A percentile compares a stretch with the other conserved stretches of the same genome.
Evolutionary conservation across 176 grass and related monocot species (phyloP).

Genomic region (Miscanthus lutarioriparius): DNA sequence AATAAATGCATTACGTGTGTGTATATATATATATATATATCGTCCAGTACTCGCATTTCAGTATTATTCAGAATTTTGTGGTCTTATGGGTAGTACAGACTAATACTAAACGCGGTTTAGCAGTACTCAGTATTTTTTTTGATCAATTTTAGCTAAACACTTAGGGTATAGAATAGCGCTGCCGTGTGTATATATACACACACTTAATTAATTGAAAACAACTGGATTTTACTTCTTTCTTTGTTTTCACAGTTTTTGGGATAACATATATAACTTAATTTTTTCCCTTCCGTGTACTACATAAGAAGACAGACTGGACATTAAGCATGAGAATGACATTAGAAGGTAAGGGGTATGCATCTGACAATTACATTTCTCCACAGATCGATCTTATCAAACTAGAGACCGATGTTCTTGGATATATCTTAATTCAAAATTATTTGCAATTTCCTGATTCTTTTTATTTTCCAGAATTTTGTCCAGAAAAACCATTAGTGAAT

Average conservation of each 20-base stretch:
- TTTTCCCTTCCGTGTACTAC: background rate
- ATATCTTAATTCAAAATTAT: background rate
- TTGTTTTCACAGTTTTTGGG: background rate
- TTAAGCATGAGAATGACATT: conserved; percentile 26
- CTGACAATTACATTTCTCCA: conserved; percentile 6
- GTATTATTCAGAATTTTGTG: too few relatives aligned
- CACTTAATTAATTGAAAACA: background rate
- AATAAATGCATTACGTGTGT: too few relatives aligned
- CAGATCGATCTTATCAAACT: conserved; percentile 25
- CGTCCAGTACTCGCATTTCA: too few relatives aligned
- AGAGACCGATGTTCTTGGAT: conserved; percentile 8
- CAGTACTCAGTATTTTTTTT: too few relatives aligned
- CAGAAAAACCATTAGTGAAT: background rate
- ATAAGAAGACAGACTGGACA: background rate
- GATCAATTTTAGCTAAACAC: too few relatives aligned
- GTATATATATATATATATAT: too few relatives aligned
- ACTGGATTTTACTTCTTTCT: background rate
- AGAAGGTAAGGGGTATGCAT: conserved; percentile 39
- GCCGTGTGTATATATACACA: too few relatives aligned
- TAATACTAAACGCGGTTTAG: too few relatives aligned
- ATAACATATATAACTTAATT: background rate
- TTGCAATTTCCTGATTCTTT: background rate
- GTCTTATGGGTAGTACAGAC: too few relatives aligned
- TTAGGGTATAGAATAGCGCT: too few relatives aligned
- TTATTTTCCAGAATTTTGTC: background rate